phyloP scores from a whole-genome alignment of 1,284 basidiomycete species.

The Schizophyllum commune region DNA sequence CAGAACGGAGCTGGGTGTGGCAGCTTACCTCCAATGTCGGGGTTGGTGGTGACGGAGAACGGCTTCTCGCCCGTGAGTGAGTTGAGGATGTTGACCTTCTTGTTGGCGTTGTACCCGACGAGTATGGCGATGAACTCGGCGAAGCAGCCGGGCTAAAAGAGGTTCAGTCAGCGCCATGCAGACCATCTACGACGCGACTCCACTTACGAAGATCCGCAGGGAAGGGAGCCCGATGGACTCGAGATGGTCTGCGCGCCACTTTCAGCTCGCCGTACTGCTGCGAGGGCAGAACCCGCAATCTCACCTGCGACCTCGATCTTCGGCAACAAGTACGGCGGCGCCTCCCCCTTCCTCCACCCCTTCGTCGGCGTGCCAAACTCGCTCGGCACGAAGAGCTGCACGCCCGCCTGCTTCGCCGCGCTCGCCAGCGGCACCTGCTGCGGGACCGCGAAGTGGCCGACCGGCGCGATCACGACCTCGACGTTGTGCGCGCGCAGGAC shows the following conservation, averaged over 20 bases:
- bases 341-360: conserved; percentile 15
- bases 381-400: conserved; percentile 22
- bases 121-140: conserved; percentile 12
- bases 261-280: neutral
- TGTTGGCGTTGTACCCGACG: conserved; percentile 3
- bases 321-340: conserved; percentile 17
- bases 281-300: neutral
- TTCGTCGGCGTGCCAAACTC: conserved; percentile 18
- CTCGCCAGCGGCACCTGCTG: conserved; percentile 17
- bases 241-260: conserved; percentile 6
- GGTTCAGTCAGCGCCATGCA: neutral
- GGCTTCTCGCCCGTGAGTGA: conserved; percentile 13
- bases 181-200: neutral
- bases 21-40: conserved; percentile 14
- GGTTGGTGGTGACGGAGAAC: conserved; percentile 14
- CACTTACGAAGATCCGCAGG: conserved; percentile 13
- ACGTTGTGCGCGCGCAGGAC: conserved; percentile 13
- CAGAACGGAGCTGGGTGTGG: neutral
- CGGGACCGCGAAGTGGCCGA: conserved; percentile 1
- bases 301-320: conserved; percentile 13
- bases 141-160: conserved; percentile 15
- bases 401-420: conserved; percentile 20
- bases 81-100: conserved; percentile 12
- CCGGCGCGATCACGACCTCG: conserved; percentile 11
- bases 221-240: conserved; percentile 13